Percentiles rank a stretch among this genome's conserved stretches.
These are phyloP conservation scores for Cornus florida DNA, from an alignment of 148 eudicot genomes.

Conservation along the genomic window DNA sequence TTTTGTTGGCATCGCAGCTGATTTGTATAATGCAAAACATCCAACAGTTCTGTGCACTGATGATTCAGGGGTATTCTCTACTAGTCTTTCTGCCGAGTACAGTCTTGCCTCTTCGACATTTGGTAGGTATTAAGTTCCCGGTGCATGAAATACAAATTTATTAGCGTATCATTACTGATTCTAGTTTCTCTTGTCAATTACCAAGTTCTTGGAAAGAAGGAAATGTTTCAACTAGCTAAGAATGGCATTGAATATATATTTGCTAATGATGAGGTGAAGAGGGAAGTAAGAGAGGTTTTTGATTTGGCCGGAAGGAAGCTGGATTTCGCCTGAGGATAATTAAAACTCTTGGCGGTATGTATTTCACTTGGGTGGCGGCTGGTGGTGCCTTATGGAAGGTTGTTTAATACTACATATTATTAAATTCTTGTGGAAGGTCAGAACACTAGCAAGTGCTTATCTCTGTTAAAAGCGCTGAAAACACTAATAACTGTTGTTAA, in stretches of 20 bases:
- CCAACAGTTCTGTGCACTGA: slow-evolving; percentile 87
- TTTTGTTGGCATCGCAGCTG: slow-evolving; percentile 44
- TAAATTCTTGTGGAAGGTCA: neutral
- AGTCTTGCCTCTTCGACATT: slow-evolving; percentile 69
- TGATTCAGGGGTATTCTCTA: slow-evolving; percentile 87
- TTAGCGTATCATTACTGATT: neutral
- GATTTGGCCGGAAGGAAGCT: slow-evolving; percentile 34
- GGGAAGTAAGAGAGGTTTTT: slow-evolving; percentile 44
- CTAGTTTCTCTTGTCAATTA: neutral
- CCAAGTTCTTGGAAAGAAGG: slow-evolving; percentile 66
- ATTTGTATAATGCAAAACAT: slow-evolving; percentile 62
- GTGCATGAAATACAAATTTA: neutral
- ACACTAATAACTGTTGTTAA: neutral
- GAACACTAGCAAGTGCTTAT: neutral
- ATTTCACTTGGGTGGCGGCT: neutral
- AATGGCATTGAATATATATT: slow-evolving; percentile 59
- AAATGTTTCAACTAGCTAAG: slow-evolving; percentile 70
- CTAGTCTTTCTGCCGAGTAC: slow-evolving; percentile 74
- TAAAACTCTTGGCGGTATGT: neutral
- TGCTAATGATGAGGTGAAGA: slow-evolving; percentile 54
- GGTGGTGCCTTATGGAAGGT: neutral
- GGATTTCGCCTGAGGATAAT: slow-evolving; percentile 5
- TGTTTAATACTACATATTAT: neutral
- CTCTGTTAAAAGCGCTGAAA: neutral
- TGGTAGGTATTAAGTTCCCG: slow-evolving; percentile 40